Evolutionary conservation across 306 rosid species (phyloP).

Genomic region (Morella rubra): DNA sequence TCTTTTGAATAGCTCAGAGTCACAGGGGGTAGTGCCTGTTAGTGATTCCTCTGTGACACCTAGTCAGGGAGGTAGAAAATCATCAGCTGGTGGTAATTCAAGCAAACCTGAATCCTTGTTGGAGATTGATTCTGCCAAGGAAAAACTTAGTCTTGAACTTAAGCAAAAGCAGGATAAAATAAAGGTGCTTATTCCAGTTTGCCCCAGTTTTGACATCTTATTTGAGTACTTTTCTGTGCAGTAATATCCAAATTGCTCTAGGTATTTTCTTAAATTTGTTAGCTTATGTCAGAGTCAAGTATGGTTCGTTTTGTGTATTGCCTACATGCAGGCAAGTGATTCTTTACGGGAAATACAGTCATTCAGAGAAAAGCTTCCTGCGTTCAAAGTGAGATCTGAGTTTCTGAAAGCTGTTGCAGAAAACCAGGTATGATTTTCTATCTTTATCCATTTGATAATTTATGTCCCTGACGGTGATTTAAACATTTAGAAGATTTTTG

Average conservation of each 20-base stretch:
- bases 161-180: slow-evolving; percentile 67
- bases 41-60: slow-evolving; percentile 40
- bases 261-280: slow-evolving; percentile 17
- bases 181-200: slow-evolving; percentile 50
- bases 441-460: background rate
- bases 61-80: slow-evolving; percentile 42
- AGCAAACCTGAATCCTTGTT: slow-evolving; percentile 31
- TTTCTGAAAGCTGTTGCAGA: slow-evolving; percentile 72
- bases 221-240: slow-evolving; percentile 1
- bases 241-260: slow-evolving; percentile 22
- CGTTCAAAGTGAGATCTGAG: slow-evolving; percentile 73
- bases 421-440: slow-evolving; percentile 66
- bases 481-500: background rate
- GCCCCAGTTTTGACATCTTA: slow-evolving; percentile 16
- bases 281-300: slow-evolving; percentile 7
- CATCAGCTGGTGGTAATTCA: slow-evolving; percentile 25
- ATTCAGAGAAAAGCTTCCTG: slow-evolving; percentile 86
- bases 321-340: slow-evolving; percentile 52
- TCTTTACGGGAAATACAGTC: slow-evolving; percentile 60
- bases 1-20: slow-evolving; percentile 63
- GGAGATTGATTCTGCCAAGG: slow-evolving; percentile 51
- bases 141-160: slow-evolving; percentile 63
- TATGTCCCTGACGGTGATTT: background rate
- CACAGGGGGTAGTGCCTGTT: slow-evolving; percentile 31
- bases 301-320: slow-evolving; percentile 9